These are phyloP conservation scores for Cytospora leucostoma DNA, from an alignment of 2,329 filamentous ascomycete species.

Conservation along the genomic window DNA sequence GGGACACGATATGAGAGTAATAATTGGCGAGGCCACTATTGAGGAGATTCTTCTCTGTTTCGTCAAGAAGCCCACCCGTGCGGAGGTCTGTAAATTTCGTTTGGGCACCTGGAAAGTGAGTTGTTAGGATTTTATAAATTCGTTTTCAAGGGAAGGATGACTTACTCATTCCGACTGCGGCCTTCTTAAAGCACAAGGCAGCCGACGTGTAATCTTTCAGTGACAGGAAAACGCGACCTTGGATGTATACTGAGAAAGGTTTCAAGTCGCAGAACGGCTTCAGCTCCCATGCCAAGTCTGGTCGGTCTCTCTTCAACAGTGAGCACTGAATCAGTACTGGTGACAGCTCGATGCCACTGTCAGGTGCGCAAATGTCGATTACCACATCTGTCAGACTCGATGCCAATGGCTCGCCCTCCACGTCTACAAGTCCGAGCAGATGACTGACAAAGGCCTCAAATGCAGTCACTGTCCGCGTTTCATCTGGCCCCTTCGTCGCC, in stretches of 20 bases:
- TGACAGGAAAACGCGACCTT: conserved; percentile 75
- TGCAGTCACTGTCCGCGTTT: conserved; percentile 54
- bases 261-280: conserved; percentile 57
- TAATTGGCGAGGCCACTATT: conserved; percentile 79
- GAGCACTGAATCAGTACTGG: conserved; percentile 63
- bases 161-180: conserved; percentile 80
- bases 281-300: conserved; percentile 62
- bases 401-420: conserved; percentile 52
- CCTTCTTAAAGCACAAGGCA: conserved; percentile 75
- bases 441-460: conserved; percentile 63
- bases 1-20: conserved; percentile 78
- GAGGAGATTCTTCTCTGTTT: conserved; percentile 69
- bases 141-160: conserved; percentile 30
- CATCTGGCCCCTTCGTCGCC: conserved; percentile 47
- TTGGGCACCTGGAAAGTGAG: conserved; percentile 43
- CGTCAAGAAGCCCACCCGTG: conserved; percentile 69
- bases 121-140: conserved; percentile 33
- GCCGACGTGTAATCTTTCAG: conserved; percentile 74
- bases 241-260: conserved; percentile 75
- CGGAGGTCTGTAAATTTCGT: conserved; percentile 53
- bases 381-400: conserved; percentile 67
- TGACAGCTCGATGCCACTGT: conserved; percentile 66
- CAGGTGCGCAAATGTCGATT: conserved; percentile 63
- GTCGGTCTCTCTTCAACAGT: conserved; percentile 59
- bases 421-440: conserved; percentile 66